Base-by-base conservation (phyloP, 768 basidiomycete species). In the Lyophyllum decastes region DNA sequence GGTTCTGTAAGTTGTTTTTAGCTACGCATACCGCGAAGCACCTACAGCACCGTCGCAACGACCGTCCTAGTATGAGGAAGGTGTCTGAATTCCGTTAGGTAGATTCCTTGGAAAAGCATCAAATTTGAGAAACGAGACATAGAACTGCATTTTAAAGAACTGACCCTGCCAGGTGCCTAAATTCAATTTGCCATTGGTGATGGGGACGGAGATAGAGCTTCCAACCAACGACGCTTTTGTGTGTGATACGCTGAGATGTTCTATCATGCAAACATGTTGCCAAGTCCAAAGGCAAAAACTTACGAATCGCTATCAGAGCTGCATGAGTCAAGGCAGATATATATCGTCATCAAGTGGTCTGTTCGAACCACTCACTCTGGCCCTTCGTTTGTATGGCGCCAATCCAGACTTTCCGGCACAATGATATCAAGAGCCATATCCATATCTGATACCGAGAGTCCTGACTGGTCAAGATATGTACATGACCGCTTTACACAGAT, bases 111-210 rank as follows among this genome's bases (percentile, higher is more conserved):
- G 55, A 50, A 34, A n/a, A 16, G 17, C 38, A 16, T 57, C 34
- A 58, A 17, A 56, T 19, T 48, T 30, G 30, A 30, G 30, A 30
- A 10, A 30, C 30, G 30, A 30, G 10, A 30, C 34, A 35, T 12
- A 27, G 30, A 45, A 21, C 11, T 50, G 22, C 35, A 26, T 52
- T 9, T 27, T 21, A 7, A 56, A 55, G n/a, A 22, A 65, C 71
- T 49, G 34, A 84, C 92, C 94, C 82, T 97, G 95, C 95, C 95
- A 97, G 22, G 92, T 95, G 11, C 95, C 95, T 49, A 97, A 75
- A 60, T 88, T 91, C 62, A 96, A 74, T 47, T 78, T 75, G 6
- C 85, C 92, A 57, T 89, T 81, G 2, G 90, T 89, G 63, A 98
- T 92, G 2, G 95, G 95, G 40, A 98, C 68, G 12, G 87, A 85